Conservation (phyloP, 441 rosid species). For the Corymbia calophylla region DNA sequence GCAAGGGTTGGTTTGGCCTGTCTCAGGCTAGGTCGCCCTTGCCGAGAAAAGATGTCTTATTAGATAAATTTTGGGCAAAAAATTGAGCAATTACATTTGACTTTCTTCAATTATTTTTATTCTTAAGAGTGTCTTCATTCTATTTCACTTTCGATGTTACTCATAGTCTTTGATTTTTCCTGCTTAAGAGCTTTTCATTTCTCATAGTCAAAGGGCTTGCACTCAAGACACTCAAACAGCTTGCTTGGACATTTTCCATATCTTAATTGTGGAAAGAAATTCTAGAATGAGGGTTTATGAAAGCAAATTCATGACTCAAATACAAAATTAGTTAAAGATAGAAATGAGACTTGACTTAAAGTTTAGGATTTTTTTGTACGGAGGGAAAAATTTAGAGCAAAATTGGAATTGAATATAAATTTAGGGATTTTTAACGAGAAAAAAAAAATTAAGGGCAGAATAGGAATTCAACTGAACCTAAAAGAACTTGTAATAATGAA, state of each 20-base stretch:
- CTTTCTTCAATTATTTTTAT: not conserved
- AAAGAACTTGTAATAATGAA: not conserved
- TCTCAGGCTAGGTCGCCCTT: no score
- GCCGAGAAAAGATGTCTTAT: no score
- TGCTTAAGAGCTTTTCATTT: no score
- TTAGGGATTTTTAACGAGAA: no score
- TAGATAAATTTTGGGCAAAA: not conserved
- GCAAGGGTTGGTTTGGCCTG: no score
- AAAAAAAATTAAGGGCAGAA: not conserved
- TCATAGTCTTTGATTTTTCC: rapidly evolving
- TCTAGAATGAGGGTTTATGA: not conserved
- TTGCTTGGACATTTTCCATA: not conserved
- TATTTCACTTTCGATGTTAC: no score
- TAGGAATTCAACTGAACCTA: not conserved
- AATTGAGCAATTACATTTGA: not conserved
- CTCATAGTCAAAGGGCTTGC: not conserved
- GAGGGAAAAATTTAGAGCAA: not conserved
- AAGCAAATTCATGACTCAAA: rapidly evolving
- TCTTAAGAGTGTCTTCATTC: not conserved
- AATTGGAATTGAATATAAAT: not conserved
- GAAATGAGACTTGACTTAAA: not conserved
- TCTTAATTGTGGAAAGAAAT: not conserved
- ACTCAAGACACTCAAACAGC: not conserved
- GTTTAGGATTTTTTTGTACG: not conserved
- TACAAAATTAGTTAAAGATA: rapidly evolving